Conservation (phyloP, 495 filamentous ascomycete genomes). For the Hypoxylon subgilvum region DNA sequence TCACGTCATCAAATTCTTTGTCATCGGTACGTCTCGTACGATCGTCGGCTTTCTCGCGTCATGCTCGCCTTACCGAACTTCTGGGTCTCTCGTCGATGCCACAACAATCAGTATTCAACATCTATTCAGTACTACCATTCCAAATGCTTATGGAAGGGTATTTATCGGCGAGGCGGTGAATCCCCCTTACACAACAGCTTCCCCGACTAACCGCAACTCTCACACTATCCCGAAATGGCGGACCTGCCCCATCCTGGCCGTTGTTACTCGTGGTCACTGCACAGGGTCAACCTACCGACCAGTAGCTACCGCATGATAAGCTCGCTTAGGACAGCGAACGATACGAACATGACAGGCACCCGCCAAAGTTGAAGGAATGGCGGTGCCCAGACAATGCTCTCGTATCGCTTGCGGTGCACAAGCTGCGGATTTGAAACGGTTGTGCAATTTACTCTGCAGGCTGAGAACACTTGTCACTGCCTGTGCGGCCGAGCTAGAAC, state of each 20-base stretch:
- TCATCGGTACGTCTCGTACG: conserved; percentile 18
- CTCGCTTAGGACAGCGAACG: conserved; percentile 16
- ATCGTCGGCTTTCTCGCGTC: conserved; percentile 10
- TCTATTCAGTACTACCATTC: no score
- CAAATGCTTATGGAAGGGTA: conserved; percentile 6
- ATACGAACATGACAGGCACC: conserved; percentile 17
- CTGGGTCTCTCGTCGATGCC: conserved; percentile 1
- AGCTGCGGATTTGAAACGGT: not conserved
- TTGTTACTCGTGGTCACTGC: not conserved
- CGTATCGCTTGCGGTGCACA: not conserved
- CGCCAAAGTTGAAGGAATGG: conserved; percentile 11
- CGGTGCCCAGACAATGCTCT: not conserved
- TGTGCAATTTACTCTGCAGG: not conserved
- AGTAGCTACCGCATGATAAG: conserved; percentile 10
- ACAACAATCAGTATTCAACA: no score
- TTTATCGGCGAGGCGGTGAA: conserved; percentile 32
- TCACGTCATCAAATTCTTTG: conserved; percentile 13
- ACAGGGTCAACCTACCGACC: not conserved
- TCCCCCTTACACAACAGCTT: conserved; percentile 23
- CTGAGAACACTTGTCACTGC: not conserved
- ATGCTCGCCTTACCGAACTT: conserved; percentile 1
- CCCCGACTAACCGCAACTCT: conserved; percentile 8
- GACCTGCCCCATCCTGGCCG: not conserved
- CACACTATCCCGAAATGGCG: conserved; percentile 14
- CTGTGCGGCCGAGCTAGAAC: not conserved